Evolutionary conservation across 2,329 filamentous ascomycete species (phyloP).

Genomic region (Aspergillus sergii): DNA sequence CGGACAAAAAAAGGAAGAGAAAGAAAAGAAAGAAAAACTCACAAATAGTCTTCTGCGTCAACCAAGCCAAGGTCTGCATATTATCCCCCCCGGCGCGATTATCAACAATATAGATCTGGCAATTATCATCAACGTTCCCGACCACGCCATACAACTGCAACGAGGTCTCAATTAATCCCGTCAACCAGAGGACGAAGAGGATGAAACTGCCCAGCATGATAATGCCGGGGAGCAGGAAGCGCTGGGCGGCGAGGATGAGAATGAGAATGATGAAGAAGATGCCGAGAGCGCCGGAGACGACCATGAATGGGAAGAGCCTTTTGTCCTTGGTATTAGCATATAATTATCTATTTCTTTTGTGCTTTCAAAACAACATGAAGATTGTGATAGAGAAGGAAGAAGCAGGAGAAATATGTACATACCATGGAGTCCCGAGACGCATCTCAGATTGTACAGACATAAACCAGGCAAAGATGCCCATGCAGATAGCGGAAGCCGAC

Average conservation of each 20-base stretch:
- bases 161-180: constrained; percentile 64
- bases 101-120: constrained; percentile 58
- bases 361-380: background rate
- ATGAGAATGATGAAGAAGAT: constrained; percentile 62
- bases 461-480: constrained; percentile 64
- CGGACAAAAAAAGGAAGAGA: background rate
- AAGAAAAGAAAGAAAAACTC: constrained; percentile 29
- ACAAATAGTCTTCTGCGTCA: constrained; percentile 67
- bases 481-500: constrained; percentile 57
- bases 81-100: constrained; percentile 51
- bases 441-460: constrained; percentile 60
- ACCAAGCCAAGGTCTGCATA: constrained; percentile 61
- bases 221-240: constrained; percentile 59
- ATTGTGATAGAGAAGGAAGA: too few species aligned
- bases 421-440: constrained; percentile 61
- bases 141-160: constrained; percentile 62
- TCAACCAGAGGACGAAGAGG: constrained; percentile 63
- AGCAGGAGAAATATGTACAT: constrained; percentile 31
- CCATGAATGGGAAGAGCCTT: constrained; percentile 68
- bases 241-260: constrained; percentile 58
- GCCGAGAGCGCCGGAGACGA: constrained; percentile 59
- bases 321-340: constrained; percentile 4
- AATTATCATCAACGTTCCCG: constrained; percentile 61
- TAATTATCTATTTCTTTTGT: too few species aligned
- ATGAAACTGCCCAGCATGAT: constrained; percentile 64